Base-by-base conservation (phyloP, 1,284 basidiomycete species). In the Boletus semigastroideus region DNA sequence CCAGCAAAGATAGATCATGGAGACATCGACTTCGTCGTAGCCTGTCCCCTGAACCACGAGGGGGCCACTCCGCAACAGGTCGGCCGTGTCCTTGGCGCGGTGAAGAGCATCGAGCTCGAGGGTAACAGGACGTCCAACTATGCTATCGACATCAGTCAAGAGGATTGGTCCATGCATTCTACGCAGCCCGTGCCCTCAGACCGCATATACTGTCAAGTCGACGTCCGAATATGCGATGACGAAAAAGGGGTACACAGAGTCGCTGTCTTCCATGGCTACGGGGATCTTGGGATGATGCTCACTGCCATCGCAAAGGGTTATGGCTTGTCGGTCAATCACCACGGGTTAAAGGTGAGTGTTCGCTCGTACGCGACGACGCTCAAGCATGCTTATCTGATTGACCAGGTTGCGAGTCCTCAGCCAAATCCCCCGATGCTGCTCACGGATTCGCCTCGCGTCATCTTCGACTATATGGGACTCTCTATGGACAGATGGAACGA, bases 241-340 rank as follows among this genome's bases (percentile, higher is more conserved):
- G 65, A 70, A 56, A 72, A 68, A 19, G 79, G 80, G 59, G 79
- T 69, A 63, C 72, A 81, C 28, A 70, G 80, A 17, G 64, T 79
- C 17, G 58, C 74, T 11, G 78, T 85, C 64, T 79, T 80, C 60
- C 75, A 82, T 52, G 77, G 78, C 3, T 87, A 86, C 58, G 86
- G 86, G 3, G 86, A 87, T 59, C 68, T 87, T 7, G 81, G 82
- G 0, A 84, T 87, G 78, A 84, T 88, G 19, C 64, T 88, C 43
- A 78, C 79, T 13, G 60, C 82, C 7, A 64, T 87, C 14, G 77
- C 74, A 5, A 72, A 74, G 40, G 78, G 77, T 44, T 70, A 71
- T 39, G 82, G 83, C 1, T 59, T 87, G 6, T 64, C 68, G 1
- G 63, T 84, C 1, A 78, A 79, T 9, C 67, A 67, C 28, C 74